Conservation (phyloP, 495 filamentous ascomycete species). For the Penicillium riverlandense region DNA sequence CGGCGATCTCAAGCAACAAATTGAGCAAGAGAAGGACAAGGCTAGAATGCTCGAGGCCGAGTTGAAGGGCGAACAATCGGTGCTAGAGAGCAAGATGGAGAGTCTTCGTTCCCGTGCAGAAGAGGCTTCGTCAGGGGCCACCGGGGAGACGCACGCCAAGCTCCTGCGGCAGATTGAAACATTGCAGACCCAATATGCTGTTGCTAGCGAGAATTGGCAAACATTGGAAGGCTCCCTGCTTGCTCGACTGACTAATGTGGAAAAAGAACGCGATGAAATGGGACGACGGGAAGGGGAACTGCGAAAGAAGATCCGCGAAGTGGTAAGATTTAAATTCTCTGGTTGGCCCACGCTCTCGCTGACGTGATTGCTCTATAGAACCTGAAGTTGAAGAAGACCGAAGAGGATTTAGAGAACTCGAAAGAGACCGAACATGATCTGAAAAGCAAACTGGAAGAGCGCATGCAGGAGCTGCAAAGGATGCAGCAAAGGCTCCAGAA, state of each 20-base stretch:
- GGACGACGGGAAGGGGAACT: slow-evolving; percentile 77
- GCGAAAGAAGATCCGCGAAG: slow-evolving; percentile 77
- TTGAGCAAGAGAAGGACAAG: slow-evolving; percentile 68
- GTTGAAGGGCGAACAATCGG: slow-evolving; percentile 69
- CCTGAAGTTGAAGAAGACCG: slow-evolving; percentile 63
- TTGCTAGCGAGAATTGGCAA: slow-evolving; percentile 96
- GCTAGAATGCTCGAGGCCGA: slow-evolving; percentile 66
- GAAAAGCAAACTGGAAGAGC: slow-evolving; percentile 48
- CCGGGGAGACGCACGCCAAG: slow-evolving; percentile 82
- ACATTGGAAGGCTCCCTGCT: slow-evolving; percentile 81
- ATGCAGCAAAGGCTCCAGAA: slow-evolving; percentile 57
- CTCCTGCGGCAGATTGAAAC: slow-evolving; percentile 91
- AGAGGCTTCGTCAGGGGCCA: slow-evolving; percentile 77
- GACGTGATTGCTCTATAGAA: slow-evolving; percentile 40
- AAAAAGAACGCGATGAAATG: slow-evolving; percentile 85
- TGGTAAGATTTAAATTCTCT: slow-evolving; percentile 43
- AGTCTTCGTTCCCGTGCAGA: slow-evolving; percentile 77
- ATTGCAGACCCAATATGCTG: slow-evolving; percentile 88
- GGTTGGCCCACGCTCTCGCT: not conserved
- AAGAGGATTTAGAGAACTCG: slow-evolving; percentile 75
- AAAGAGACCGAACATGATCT: slow-evolving; percentile 58
- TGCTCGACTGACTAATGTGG: slow-evolving; percentile 62
- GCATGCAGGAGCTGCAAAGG: slow-evolving; percentile 55
- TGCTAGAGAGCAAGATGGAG: slow-evolving; percentile 86
- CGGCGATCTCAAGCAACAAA: slow-evolving; percentile 58